Percentiles rank a stretch among this genome's conserved stretches.
These are phyloP conservation scores for Panicum virgatum DNA, from an alignment of 202 grass and related monocot species.

Conservation along the genomic window DNA sequence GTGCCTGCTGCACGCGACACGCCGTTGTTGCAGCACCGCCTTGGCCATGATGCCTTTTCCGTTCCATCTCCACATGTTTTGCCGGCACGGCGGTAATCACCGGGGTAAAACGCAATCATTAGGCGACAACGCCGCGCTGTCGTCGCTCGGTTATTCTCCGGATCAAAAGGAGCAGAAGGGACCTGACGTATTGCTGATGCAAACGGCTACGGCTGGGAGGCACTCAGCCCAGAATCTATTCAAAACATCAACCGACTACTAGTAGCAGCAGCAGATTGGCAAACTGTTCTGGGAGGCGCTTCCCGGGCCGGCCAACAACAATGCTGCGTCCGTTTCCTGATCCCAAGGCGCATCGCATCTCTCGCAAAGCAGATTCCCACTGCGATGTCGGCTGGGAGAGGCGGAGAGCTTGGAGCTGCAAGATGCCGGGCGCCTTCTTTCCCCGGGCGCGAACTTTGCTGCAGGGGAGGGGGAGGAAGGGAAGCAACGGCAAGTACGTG, in stretches of 20 bases:
- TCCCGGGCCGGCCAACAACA: not conserved
- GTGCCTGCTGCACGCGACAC: not conserved
- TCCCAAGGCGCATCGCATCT: slow-evolving; percentile 46
- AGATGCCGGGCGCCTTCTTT: not conserved
- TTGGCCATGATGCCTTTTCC: slow-evolving; percentile 4
- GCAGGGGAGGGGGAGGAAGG: not conserved
- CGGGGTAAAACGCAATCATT: slow-evolving; percentile 44
- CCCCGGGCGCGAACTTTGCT: slow-evolving; percentile 22
- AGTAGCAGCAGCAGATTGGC: not conserved
- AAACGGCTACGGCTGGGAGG: not conserved
- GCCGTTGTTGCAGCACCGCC: not conserved
- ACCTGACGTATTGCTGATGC: not conserved
- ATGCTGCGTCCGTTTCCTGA: not conserved
- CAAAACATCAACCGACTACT: not conserved
- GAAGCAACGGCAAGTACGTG: not conserved
- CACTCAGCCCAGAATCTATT: slow-evolving; percentile 34
- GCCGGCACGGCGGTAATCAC: slow-evolving; percentile 33
- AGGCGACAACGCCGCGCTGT: slow-evolving; percentile 18
- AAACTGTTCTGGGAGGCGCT: not conserved
- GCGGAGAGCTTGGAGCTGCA: not conserved
- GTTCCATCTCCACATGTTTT: slow-evolving; percentile 33
- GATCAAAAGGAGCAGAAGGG: slow-evolving; percentile 20
- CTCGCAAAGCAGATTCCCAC: slow-evolving; percentile 19
- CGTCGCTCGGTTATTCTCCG: slow-evolving; percentile 14
- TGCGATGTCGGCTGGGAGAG: not conserved